These are phyloP conservation scores for Eucalyptus lansdowneana DNA, from an alignment of 345 rosid genomes.

Conservation along the genomic window DNA sequence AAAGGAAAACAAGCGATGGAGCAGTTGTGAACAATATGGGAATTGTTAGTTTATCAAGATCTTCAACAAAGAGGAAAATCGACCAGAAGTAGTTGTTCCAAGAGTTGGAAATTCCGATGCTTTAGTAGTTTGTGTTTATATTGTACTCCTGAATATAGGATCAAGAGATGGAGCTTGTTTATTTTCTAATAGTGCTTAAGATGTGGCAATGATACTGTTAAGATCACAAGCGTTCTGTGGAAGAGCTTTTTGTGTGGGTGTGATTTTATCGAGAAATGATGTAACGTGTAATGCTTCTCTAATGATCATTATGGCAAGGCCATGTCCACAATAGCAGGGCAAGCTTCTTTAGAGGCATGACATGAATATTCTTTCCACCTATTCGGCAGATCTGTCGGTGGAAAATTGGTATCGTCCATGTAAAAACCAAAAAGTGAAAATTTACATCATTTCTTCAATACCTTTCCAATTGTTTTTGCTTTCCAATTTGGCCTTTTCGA, in stretches of 20 bases:
- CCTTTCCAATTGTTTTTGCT: background rate
- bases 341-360: background rate
- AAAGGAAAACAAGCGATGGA: too few relatives aligned
- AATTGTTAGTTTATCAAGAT: too few relatives aligned
- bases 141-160: background rate
- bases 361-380: background rate
- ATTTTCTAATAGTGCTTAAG: background rate
- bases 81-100: too few relatives aligned
- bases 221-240: background rate
- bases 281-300: constrained; percentile 2
- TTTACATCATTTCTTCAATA: background rate
- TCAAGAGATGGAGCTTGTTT: background rate
- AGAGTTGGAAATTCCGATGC: background rate
- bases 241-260: background rate
- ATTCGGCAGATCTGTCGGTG: background rate
- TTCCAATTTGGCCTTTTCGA: background rate
- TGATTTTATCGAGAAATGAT: background rate
- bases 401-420: background rate
- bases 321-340: background rate
- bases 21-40: too few relatives aligned
- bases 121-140: background rate
- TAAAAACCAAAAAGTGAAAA: background rate
- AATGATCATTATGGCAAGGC: background rate
- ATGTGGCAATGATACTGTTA: background rate
- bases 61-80: too few relatives aligned